phyloP scores from a whole-genome alignment of 768 basidiomycete genomes.

The Trametes villosa region DNA sequence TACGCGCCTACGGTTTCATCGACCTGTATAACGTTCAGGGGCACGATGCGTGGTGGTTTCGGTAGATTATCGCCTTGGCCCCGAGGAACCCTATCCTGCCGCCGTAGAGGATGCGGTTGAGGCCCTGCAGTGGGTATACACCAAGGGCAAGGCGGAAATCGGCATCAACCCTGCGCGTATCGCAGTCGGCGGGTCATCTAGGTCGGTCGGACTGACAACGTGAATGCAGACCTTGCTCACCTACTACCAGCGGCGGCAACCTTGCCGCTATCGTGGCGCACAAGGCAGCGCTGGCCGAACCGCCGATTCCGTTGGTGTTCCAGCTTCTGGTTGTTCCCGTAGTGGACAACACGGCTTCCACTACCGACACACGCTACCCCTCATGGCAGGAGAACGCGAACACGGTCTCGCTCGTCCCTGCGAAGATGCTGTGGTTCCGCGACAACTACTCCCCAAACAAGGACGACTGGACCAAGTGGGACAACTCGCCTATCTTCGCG shows the following conservation, averaged over 20 bases:
- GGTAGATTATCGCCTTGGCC: slow-evolving; percentile 74
- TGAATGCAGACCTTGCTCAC: not conserved
- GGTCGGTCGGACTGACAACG: slow-evolving; percentile 46
- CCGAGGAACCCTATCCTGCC: slow-evolving; percentile 71
- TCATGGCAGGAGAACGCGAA: slow-evolving; percentile 62
- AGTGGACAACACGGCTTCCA: slow-evolving; percentile 67
- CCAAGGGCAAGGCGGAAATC: slow-evolving; percentile 50
- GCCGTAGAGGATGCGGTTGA: slow-evolving; percentile 76
- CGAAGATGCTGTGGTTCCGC: slow-evolving; percentile 77
- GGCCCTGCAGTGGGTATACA: slow-evolving; percentile 62
- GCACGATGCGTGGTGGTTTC: slow-evolving; percentile 65
- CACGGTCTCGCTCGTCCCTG: slow-evolving; percentile 62
- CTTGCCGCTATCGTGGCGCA: slow-evolving; percentile 67
- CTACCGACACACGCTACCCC: slow-evolving; percentile 39
- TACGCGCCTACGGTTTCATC: not conserved
- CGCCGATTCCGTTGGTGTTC: slow-evolving; percentile 58
- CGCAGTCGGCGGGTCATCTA: slow-evolving; percentile 76
- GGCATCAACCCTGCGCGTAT: slow-evolving; percentile 55
- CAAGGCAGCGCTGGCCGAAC: slow-evolving; percentile 55
- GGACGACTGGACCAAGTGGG: slow-evolving; percentile 65
- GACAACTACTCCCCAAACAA: slow-evolving; percentile 68
- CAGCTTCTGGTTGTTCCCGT: slow-evolving; percentile 75
- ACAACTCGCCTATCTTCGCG: slow-evolving; percentile 73
- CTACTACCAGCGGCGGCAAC: slow-evolving; percentile 61
- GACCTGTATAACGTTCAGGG: slow-evolving; percentile 39